A percentile compares a stretch with the other conserved stretches of the same genome.
Conservation (phyloP, 2,329 filamentous ascomycete species). For the Cladophialophora yegresii region DNA sequence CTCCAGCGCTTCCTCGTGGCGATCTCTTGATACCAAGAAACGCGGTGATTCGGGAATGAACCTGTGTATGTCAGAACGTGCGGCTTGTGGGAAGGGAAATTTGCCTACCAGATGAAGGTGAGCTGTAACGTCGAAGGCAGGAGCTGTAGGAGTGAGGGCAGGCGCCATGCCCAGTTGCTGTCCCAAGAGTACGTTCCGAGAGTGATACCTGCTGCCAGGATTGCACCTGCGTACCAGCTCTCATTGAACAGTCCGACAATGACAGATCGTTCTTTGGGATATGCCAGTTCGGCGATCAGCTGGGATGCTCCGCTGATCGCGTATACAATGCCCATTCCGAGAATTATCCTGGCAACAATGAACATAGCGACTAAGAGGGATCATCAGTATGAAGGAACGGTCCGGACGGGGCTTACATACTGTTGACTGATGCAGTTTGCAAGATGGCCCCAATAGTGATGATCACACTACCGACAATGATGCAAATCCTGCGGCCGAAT, state of each 20-base stretch:
- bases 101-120: conserved; percentile 50
- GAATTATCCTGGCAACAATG: conserved; percentile 25
- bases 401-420: conserved; percentile 9
- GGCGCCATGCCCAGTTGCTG: conserved; percentile 58
- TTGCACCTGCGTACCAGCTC: conserved; percentile 56
- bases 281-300: conserved; percentile 50
- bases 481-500: conserved; percentile 50
- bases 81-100: background rate
- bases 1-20: conserved; percentile 38
- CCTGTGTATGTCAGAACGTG: conserved; percentile 10
- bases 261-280: conserved; percentile 53
- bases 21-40: conserved; percentile 53
- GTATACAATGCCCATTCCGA: conserved; percentile 28
- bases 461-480: conserved; percentile 52
- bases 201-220: conserved; percentile 53
- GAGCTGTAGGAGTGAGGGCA: conserved; percentile 68
- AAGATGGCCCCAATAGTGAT: conserved; percentile 50
- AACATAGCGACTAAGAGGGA: conserved; percentile 22
- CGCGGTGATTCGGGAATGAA: conserved; percentile 69
- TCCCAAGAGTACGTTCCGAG: conserved; percentile 51
- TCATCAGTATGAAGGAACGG: conserved; percentile 4
- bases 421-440: conserved; percentile 38
- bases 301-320: conserved; percentile 36
- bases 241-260: conserved; percentile 57
- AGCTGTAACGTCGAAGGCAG: conserved; percentile 61